phyloP scores from a whole-genome alignment of 345 rosid genomes.

The Murraya koenigii region DNA sequence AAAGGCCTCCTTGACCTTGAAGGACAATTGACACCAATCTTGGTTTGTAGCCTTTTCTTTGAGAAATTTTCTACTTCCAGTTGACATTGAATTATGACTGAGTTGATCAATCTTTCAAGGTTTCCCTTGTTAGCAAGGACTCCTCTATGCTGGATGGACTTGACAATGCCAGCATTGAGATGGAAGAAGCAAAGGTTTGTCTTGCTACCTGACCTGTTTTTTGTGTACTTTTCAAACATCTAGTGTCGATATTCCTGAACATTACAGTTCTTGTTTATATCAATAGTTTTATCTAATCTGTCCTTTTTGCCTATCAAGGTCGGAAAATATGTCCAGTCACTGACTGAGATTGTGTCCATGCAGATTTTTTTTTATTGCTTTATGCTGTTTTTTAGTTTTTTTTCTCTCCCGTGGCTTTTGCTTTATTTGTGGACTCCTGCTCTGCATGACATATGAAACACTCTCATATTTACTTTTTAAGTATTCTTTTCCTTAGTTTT shows the following conservation, averaged over 20 bases:
- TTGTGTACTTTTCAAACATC: constrained; percentile 8
- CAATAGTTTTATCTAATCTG: neutral
- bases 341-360: neutral
- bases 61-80: constrained; percentile 9
- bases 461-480: too few species aligned
- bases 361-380: neutral
- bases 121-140: constrained; percentile 99
- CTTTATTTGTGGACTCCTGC: neutral
- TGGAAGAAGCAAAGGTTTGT: constrained; percentile 93
- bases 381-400: neutral
- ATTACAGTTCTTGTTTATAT: constrained; percentile 1
- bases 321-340: neutral
- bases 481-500: neutral
- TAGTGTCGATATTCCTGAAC: neutral
- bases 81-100: constrained; percentile 18
- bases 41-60: constrained; percentile 53
- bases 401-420: neutral
- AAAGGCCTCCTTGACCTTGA: constrained; percentile 99
- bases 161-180: constrained; percentile 86
- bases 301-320: neutral
- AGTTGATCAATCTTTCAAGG: constrained; percentile 43
- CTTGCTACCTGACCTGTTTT: constrained; percentile 18
- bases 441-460: neutral
- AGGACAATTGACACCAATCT: constrained; percentile 96
- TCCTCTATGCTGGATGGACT: constrained; percentile 99